These are phyloP conservation scores for Artemisia tridentata DNA, from an alignment of 129 eudicot species.

Conservation along the genomic window DNA sequence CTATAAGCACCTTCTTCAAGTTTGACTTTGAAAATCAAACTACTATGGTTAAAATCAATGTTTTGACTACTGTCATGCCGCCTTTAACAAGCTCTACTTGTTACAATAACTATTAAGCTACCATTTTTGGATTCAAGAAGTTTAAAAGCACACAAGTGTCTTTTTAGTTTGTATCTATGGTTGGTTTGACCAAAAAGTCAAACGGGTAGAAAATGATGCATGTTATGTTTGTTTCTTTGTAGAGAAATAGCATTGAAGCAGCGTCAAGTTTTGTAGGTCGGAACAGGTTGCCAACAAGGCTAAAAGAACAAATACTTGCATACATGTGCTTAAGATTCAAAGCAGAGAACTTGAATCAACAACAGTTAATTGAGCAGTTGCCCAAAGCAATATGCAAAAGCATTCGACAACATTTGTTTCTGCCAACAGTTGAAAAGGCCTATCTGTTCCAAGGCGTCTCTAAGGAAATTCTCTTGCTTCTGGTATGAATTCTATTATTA, in stretches of 20 bases:
- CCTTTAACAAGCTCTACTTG: not conserved
- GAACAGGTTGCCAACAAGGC: conserved; percentile 73
- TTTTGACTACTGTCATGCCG: not conserved
- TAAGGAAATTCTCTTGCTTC: conserved; percentile 60
- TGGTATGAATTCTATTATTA: conserved; percentile 43
- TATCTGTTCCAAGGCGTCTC: conserved; percentile 76
- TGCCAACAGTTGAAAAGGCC: conserved; percentile 66
- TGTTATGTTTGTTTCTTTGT: conserved; percentile 21
- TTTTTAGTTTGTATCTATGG: conserved; percentile 1
- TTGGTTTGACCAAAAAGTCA: conserved; percentile 19
- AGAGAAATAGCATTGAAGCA: conserved; percentile 94
- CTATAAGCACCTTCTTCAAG: not conserved
- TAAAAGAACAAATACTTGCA: conserved; percentile 78
- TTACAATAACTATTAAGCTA: not conserved
- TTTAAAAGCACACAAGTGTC: not conserved
- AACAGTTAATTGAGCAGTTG: conserved; percentile 78
- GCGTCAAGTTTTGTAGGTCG: conserved; percentile 88
- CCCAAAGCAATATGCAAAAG: conserved; percentile 80
- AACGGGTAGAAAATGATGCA: not conserved
- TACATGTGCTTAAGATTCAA: conserved; percentile 92
- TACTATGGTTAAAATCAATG: not conserved
- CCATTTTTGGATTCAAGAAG: not conserved
- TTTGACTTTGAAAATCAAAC: conserved; percentile 5
- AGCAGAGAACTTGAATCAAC: conserved; percentile 91
- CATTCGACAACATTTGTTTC: conserved; percentile 77